phyloP scores from a whole-genome alignment of 495 filamentous ascomycete species.

The Aspergillus ellipticus region DNA sequence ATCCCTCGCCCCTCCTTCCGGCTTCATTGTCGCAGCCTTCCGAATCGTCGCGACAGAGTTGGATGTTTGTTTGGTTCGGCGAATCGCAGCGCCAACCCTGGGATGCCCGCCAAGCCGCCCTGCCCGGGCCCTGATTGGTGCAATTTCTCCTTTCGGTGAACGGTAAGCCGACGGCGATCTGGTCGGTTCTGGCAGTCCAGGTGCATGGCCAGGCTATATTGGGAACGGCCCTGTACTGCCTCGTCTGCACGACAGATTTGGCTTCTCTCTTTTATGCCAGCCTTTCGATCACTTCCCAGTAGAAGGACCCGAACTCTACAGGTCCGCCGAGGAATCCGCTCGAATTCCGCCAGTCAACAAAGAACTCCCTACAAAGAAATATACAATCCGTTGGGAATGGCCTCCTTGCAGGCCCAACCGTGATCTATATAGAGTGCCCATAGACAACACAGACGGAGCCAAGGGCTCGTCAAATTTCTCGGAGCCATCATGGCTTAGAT shows the following conservation, averaged over 20 bases:
- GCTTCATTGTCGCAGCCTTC: not conserved
- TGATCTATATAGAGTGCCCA: too few relatives aligned
- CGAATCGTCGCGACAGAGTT: not conserved
- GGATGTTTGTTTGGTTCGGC: not conserved
- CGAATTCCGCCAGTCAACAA: too few relatives aligned
- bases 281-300: too few relatives aligned
- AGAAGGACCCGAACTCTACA: too few relatives aligned
- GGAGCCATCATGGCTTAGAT: too few relatives aligned
- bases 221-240: too few relatives aligned
- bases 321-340: too few relatives aligned
- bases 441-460: too few relatives aligned
- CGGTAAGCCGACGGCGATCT: not conserved
- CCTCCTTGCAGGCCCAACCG: too few relatives aligned
- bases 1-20: not conserved
- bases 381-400: too few relatives aligned
- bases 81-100: not conserved
- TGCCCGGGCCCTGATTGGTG: not conserved
- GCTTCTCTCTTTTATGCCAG: not conserved
- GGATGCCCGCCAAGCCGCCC: not conserved
- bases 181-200: not conserved
- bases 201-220: not conserved
- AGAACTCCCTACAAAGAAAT: too few relatives aligned
- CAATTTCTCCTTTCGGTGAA: slow-evolving; percentile 2
- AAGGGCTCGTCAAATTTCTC: too few relatives aligned
- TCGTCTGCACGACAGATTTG: not conserved